Evolutionary conservation across 257 asterid genomes (phyloP).

Genomic region (Jasminum sambac): DNA sequence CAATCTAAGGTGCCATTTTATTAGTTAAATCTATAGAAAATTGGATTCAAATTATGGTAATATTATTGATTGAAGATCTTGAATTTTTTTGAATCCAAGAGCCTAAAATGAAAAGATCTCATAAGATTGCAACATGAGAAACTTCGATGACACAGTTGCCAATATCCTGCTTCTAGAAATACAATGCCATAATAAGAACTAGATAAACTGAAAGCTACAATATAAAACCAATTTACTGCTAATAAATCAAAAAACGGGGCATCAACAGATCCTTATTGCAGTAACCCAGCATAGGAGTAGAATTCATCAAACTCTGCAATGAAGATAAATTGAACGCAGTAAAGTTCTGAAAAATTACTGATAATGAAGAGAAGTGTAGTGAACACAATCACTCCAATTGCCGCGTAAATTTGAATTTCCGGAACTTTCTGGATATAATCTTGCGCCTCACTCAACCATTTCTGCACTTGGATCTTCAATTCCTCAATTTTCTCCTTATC

Average conservation of each 20-base stretch:
- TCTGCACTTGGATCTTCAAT: conserved; percentile 49
- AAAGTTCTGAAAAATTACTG: conserved; percentile 32
- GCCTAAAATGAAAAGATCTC: not conserved
- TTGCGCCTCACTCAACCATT: conserved; percentile 34
- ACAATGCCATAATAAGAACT: not conserved
- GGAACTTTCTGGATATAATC: conserved; percentile 46
- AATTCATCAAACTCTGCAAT: not conserved
- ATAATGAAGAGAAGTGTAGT: conserved; percentile 42
- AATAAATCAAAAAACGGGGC: not conserved
- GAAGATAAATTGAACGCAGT: not conserved
- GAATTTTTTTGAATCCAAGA: not conserved
- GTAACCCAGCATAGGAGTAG: not conserved
- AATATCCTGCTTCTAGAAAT: not conserved
- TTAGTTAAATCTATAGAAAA: not conserved
- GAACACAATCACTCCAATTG: conserved; percentile 44
- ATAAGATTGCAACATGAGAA: not conserved
- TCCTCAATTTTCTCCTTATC: conserved; percentile 50
- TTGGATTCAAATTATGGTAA: not conserved
- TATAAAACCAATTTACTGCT: not conserved
- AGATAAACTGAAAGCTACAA: not conserved
- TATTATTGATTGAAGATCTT: not conserved
- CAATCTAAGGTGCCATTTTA: not conserved
- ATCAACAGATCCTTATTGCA: not conserved
- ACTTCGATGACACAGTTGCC: not conserved
- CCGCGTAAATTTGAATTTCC: conserved; percentile 48